Conservation (phyloP, 805 yeast species). For the Monosporozyma siamensis region DNA sequence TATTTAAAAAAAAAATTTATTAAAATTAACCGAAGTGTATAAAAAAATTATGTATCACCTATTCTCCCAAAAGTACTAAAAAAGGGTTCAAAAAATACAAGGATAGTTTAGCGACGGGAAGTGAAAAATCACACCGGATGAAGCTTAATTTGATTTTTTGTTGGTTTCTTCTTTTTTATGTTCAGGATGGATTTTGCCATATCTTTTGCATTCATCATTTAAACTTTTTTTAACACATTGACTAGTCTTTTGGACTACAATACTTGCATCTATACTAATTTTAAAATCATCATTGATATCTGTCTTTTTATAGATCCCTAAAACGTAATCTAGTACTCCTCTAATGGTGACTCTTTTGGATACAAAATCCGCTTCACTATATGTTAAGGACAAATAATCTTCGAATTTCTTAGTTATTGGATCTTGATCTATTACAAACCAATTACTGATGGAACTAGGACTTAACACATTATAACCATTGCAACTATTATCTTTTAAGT, state of each 20-base stretch:
- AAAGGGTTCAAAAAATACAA: too few relatives aligned
- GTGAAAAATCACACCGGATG: too few relatives aligned
- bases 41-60: too few relatives aligned
- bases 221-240: background rate
- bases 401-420: conserved; percentile 14
- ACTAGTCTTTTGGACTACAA: background rate
- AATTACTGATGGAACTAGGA: conserved; percentile 13
- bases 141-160: too few relatives aligned
- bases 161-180: too few relatives aligned
- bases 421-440: conserved; percentile 15
- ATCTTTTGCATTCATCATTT: background rate
- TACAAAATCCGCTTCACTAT: conserved; percentile 34
- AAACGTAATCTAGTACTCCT: conserved; percentile 32
- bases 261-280: background rate
- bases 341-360: conserved; percentile 30
- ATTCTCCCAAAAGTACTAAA: too few relatives aligned
- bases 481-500: conserved; percentile 11
- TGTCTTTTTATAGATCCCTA: conserved; percentile 22
- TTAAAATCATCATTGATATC: background rate
- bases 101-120: too few relatives aligned
- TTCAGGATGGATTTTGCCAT: background rate
- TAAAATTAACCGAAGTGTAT: too few relatives aligned
- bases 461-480: conserved; percentile 8
- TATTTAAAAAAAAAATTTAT: too few relatives aligned
- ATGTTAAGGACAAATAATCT: conserved; percentile 33